Evolutionary conservation across 2,329 filamentous ascomycete genomes (phyloP).

Genomic region (Blastomyces gilchristii): DNA sequence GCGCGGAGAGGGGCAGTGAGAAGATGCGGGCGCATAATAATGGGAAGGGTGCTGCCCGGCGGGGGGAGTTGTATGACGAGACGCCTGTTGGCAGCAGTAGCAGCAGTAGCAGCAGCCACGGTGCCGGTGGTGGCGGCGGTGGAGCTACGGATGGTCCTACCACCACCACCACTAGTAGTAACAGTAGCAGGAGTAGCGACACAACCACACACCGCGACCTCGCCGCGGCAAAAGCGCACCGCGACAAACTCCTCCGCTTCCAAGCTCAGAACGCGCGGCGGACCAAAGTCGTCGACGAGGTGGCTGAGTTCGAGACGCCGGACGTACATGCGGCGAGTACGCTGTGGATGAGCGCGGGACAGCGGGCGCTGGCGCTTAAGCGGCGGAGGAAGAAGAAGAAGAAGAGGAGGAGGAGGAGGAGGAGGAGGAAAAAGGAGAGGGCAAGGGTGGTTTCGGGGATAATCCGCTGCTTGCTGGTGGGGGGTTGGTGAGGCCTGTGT

Average conservation of each 20-base stretch:
- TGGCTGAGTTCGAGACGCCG: constrained; percentile 60
- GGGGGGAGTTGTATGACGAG: neutral
- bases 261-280: constrained; percentile 77
- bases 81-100: too few relatives aligned
- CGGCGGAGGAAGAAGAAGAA: constrained; percentile 29
- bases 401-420: constrained; percentile 16
- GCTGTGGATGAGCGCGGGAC: constrained; percentile 76
- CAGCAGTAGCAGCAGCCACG: too few relatives aligned
- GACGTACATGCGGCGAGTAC: constrained; percentile 44
- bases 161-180: too few relatives aligned
- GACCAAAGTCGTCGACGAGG: constrained; percentile 80
- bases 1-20: constrained; percentile 76
- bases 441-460: constrained; percentile 28
- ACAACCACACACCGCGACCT: constrained; percentile 44
- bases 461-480: constrained; percentile 37
- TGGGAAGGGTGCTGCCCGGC: neutral
- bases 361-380: constrained; percentile 73
- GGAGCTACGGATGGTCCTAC: neutral
- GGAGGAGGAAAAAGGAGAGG: constrained; percentile 19
- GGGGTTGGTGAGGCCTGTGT: constrained; percentile 36
- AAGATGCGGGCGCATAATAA: constrained; percentile 74
- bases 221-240: constrained; percentile 61
- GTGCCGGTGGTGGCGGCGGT: too few relatives aligned
- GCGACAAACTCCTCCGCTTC: constrained; percentile 69
- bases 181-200: constrained; percentile 18